These are phyloP conservation scores for Lotus japonicus DNA, from an alignment of 306 rosid species.

Conservation along the genomic window DNA sequence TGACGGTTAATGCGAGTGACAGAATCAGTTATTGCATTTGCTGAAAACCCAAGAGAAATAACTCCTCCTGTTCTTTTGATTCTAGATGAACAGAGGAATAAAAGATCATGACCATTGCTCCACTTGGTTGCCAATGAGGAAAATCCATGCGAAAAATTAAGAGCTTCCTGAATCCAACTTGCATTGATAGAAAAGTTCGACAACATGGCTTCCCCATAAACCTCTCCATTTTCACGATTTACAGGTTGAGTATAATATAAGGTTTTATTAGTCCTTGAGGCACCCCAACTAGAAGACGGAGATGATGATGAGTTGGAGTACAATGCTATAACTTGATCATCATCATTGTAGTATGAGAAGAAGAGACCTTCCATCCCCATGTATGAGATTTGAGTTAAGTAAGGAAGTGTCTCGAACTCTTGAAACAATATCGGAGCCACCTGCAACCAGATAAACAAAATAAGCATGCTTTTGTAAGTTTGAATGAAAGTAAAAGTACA, in stretches of 20 bases:
- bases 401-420: constrained; percentile 40
- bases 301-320: constrained; percentile 42
- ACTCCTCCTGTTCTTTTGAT: constrained; percentile 24
- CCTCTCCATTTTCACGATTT: constrained; percentile 31
- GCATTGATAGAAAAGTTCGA: not conserved
- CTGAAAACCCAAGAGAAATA: constrained; percentile 42
- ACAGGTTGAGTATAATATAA: constrained; percentile 30
- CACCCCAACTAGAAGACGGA: no score
- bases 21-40: constrained; percentile 4
- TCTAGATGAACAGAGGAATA: constrained; percentile 36
- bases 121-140: constrained; percentile 34
- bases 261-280: not conserved
- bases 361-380: constrained; percentile 41
- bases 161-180: constrained; percentile 24
- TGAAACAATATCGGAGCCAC: constrained; percentile 49
- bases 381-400: constrained; percentile 40
- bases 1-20: constrained; percentile 15
- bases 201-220: constrained; percentile 28
- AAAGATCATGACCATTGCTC: constrained; percentile 14
- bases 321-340: constrained; percentile 32
- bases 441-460: constrained; percentile 1
- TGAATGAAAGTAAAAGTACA: no score
- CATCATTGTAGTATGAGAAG: constrained; percentile 38
- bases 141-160: constrained; percentile 18
- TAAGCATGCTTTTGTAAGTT: not conserved